phyloP scores from a whole-genome alignment of 176 grass and related monocot species.

The Neostapfia colusana region DNA sequence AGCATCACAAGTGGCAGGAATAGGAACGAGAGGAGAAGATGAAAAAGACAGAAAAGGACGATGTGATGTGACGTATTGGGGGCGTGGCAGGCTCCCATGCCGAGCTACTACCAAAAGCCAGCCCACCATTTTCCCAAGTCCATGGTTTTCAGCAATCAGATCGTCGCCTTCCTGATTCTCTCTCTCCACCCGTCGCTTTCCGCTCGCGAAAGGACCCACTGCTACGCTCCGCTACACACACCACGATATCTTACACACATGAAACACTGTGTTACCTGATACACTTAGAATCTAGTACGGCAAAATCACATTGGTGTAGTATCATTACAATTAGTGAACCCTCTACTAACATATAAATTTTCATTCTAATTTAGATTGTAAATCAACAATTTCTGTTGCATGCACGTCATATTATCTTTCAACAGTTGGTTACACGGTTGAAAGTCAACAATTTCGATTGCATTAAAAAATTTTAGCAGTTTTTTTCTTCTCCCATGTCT shows the following conservation, averaged over 20 bases:
- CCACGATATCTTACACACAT: background rate
- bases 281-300: too few relatives aligned
- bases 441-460: too few relatives aligned
- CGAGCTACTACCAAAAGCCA: background rate
- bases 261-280: too few relatives aligned
- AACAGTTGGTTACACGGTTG: too few relatives aligned
- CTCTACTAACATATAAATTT: too few relatives aligned
- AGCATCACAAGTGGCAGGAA: slow-evolving; percentile 23
- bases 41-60: slow-evolving; percentile 9
- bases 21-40: background rate
- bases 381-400: too few relatives aligned
- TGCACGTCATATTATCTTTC: too few relatives aligned
- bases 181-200: slow-evolving; percentile 28
- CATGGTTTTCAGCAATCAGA: slow-evolving; percentile 43
- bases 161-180: background rate
- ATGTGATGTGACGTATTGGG: slow-evolving; percentile 12
- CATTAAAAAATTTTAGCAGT: too few relatives aligned
- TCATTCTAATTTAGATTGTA: too few relatives aligned
- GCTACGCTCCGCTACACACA: background rate
- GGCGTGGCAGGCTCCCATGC: slow-evolving; percentile 13
- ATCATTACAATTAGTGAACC: too few relatives aligned
- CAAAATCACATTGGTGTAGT: too few relatives aligned
- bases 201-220: background rate
- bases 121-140: slow-evolving; percentile 36
- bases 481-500: too few relatives aligned